Percentiles rank a stretch among this genome's conserved stretches.
Evolutionary conservation across 2,329 filamentous ascomycete species (phyloP).

Genomic region (Amauroascus verrucosus): DNA sequence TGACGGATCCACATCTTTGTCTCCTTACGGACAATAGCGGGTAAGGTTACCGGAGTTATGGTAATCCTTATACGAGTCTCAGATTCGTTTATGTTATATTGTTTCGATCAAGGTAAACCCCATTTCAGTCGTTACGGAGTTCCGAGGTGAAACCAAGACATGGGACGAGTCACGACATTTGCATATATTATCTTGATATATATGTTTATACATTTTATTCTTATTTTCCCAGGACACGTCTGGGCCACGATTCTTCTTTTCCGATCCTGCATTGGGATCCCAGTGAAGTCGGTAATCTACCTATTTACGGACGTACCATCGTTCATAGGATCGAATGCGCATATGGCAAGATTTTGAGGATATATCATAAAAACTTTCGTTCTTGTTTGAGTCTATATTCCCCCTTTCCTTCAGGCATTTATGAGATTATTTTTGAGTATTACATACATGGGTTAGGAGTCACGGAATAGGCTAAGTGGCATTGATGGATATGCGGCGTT

Average conservation of each 20-base stretch:
- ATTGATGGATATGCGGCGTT: neutral
- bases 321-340: neutral
- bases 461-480: neutral
- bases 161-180: conserved; percentile 11
- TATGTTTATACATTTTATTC: conserved; percentile 8
- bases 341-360: neutral
- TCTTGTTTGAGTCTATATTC: conserved; percentile 1
- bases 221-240: neutral
- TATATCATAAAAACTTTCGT: neutral
- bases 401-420: neutral
- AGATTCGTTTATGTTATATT: conserved; percentile 1
- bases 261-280: neutral
- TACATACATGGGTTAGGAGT: conserved; percentile 2
- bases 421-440: neutral
- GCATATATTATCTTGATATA: conserved; percentile 8
- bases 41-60: conserved; percentile 3
- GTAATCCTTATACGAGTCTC: neutral
- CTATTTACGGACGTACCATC: neutral
- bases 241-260: neutral
- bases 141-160: conserved; percentile 7
- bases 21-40: neutral
- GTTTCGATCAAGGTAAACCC: neutral
- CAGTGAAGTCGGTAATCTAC: neutral
- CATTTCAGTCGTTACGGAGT: conserved; percentile 11
- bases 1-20: neutral